These are phyloP conservation scores for Acacia acuminata DNA, from an alignment of 306 rosid genomes.

Conservation along the genomic window DNA sequence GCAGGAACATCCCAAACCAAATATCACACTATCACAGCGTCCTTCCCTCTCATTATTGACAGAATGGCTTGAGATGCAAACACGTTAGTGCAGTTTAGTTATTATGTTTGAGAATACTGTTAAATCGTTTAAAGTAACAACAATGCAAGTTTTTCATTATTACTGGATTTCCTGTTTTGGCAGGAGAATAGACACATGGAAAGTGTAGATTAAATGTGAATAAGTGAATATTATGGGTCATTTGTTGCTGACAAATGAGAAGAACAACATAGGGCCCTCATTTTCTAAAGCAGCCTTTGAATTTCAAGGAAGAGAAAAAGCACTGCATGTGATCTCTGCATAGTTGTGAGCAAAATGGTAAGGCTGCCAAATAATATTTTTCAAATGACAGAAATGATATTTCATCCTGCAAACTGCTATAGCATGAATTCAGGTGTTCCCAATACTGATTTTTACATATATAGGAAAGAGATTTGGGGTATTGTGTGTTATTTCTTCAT, in stretches of 20 bases:
- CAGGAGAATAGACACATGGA: neutral
- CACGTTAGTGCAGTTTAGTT: neutral
- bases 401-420: slow-evolving; percentile 12
- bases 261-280: slow-evolving; percentile 26
- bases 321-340: slow-evolving; percentile 38
- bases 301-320: slow-evolving; percentile 22
- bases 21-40: neutral
- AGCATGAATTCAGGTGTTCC: slow-evolving; percentile 31
- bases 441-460: slow-evolving; percentile 11
- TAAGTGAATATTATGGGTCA: neutral
- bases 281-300: slow-evolving; percentile 16
- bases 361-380: slow-evolving; percentile 21
- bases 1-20: neutral
- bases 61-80: neutral
- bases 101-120: neutral
- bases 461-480: neutral
- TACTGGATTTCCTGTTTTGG: neutral
- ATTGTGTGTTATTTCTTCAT: neutral
- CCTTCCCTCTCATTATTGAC: neutral
- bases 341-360: slow-evolving; percentile 31
- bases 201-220: slow-evolving; percentile 10
- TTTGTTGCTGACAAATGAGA: neutral
- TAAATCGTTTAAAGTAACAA: neutral
- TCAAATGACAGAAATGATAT: slow-evolving; percentile 31
- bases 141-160: neutral